Base-by-base conservation (phyloP, 164 flowering plant genomes). In the Umbellularia californica region DNA sequence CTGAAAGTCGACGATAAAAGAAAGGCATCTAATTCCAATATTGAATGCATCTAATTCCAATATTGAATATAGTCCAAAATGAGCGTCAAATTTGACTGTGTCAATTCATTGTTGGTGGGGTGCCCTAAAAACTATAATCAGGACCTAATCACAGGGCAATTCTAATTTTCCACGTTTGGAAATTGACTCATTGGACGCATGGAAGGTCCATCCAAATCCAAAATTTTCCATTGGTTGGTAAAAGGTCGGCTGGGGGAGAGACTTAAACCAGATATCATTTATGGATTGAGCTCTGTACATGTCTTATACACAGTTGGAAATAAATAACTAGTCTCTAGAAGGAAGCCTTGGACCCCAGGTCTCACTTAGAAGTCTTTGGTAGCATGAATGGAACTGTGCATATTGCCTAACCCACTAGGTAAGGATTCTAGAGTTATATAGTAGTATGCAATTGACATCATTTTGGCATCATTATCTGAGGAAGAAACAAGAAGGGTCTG, bases 191-290 rank as follows among this genome's bases (percentile, higher is more conserved):
- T 55, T 13, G 20, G 41, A 67, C 69, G 11, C 10, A 28, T 67
- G 69, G 28, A 50, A 23, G 22, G 58, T 41, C 11, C 72, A 27
- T 9, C 24, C 60, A 24, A 0, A 50, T n/a, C 47, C 20, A 28
- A 3, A 41, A 30, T 72, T 72, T 72, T 72, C 74, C 35, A 72
- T 14, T 62, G 69, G 51, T 72, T 72, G 74, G 68, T 63, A 65
- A 25, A 23, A 7, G 51, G 68, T 72, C 58, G 74, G 74, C 24
- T 63, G 58, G 63, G 74, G 17, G 33, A 10, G 47, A 5, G 52
- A 65, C 50, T 12, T 22, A 3, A 64, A 63, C 52, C 58, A 41
- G 28, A 22, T 9, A 3, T 6, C 14, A n/a, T 25, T 28, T 30
- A 19, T 14, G n/a, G 60, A 20, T 20, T 55, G 2, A 15, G 60